A percentile compares a stretch with the other conserved stretches of the same genome.
phyloP scores from a whole-genome alignment of 768 basidiomycete genomes.

The Lentinula edodes region DNA sequence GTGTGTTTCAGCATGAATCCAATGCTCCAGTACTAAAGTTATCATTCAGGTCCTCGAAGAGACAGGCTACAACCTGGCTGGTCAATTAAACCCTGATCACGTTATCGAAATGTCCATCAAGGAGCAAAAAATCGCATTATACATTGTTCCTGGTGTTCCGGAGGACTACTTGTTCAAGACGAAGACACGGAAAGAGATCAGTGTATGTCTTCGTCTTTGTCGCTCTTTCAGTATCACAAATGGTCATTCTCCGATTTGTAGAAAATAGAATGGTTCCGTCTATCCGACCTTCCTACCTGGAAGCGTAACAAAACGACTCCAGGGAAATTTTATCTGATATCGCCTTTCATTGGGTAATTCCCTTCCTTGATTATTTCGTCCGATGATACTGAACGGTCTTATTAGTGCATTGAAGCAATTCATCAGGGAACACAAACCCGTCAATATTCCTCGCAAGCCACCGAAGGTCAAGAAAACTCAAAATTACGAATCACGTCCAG shows the following conservation, averaged over 20 bases:
- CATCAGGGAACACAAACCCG: conserved; percentile 59
- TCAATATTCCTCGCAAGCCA: conserved; percentile 34
- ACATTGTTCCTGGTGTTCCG: conserved; percentile 81
- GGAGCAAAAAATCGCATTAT: conserved; percentile 88
- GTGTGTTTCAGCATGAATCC: conserved; percentile 37
- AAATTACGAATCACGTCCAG: conserved; percentile 13
- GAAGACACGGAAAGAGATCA: conserved; percentile 96
- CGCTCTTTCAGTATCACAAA: conserved; percentile 7
- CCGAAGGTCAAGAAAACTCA: conserved; percentile 20
- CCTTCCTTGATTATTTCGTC: conserved; percentile 7
- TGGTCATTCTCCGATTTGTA: conserved; percentile 25
- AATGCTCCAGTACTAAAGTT: conserved; percentile 1
- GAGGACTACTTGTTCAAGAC: conserved; percentile 90
- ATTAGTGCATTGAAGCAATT: conserved; percentile 59
- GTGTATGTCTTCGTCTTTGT: conserved; percentile 44
- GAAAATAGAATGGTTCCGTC: conserved; percentile 96
- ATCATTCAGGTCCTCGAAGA: conserved; percentile 82
- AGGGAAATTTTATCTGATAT: conserved; percentile 91
- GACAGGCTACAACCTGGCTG: conserved; percentile 86
- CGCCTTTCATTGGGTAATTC: conserved; percentile 84
- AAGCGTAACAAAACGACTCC: conserved; percentile 62
- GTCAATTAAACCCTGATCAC: conserved; percentile 57
- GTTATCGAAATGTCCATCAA: conserved; percentile 83
- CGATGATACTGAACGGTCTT: neutral
- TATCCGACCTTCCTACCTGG: conserved; percentile 92